Evolutionary conservation across 2,329 filamentous ascomycete genomes (phyloP).

Genomic region (Anthostomella pinea): DNA sequence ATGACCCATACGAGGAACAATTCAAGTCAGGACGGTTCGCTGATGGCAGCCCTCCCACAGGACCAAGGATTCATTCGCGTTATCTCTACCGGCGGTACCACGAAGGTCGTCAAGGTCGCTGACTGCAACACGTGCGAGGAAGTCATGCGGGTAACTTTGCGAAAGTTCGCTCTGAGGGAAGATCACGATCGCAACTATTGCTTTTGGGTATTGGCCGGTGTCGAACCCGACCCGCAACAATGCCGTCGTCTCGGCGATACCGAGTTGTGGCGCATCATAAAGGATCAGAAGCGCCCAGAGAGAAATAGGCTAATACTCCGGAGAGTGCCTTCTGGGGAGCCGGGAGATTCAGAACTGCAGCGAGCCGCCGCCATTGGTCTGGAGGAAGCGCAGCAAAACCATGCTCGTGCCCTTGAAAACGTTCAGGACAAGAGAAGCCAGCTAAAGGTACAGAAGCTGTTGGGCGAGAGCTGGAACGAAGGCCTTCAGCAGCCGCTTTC

Average conservation of each 20-base stretch:
- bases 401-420: constrained; percentile 59
- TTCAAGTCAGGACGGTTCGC: constrained; percentile 79
- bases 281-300: constrained; percentile 79
- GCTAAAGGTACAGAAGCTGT: constrained; percentile 82
- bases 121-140: constrained; percentile 90
- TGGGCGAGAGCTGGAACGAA: constrained; percentile 82
- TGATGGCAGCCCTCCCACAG: constrained; percentile 80
- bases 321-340: constrained; percentile 89
- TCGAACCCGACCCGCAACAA: constrained; percentile 77
- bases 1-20: constrained; percentile 72
- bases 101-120: constrained; percentile 90
- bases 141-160: constrained; percentile 83
- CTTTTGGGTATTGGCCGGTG: constrained; percentile 87
- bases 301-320: constrained; percentile 86
- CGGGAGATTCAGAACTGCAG: constrained; percentile 80
- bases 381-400: constrained; percentile 77
- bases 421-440: constrained; percentile 73
- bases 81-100: constrained; percentile 87
- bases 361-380: constrained; percentile 84
- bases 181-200: constrained; percentile 94
- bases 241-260: constrained; percentile 81
- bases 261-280: constrained; percentile 88
- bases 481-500: constrained; percentile 81
- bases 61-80: constrained; percentile 89
- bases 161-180: constrained; percentile 84